phyloP scores from a whole-genome alignment of 2,329 filamentous ascomycete genomes.

The Penicillium palitans region DNA sequence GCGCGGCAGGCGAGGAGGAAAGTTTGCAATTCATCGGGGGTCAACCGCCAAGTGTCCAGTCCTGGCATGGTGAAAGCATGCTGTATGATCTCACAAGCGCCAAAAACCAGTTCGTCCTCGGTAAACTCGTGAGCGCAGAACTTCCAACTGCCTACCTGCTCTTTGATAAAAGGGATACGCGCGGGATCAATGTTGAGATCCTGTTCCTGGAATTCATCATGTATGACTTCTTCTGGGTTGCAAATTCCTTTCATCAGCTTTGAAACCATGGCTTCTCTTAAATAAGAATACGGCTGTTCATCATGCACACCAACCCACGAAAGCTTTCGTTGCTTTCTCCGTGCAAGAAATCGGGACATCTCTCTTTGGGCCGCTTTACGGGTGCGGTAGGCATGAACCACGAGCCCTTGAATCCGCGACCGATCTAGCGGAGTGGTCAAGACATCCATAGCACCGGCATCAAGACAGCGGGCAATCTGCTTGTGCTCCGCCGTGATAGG shows the following conservation, averaged over 20 bases:
- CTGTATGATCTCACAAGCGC: conserved; percentile 82
- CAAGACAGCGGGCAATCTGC: conserved; percentile 70
- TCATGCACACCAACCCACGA: conserved; percentile 90
- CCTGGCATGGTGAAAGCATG: conserved; percentile 82
- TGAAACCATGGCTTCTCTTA: conserved; percentile 89
- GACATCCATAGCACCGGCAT: conserved; percentile 84
- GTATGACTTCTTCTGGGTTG: conserved; percentile 64
- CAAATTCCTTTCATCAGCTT: conserved; percentile 88
- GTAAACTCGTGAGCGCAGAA: conserved; percentile 88
- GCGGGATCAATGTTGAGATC: conserved; percentile 68
- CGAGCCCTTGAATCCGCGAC: conserved; percentile 71
- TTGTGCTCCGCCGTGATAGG: conserved; percentile 48
- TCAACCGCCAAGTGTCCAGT: conserved; percentile 75
- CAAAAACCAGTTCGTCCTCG: conserved; percentile 87
- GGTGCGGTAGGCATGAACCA: conserved; percentile 79
- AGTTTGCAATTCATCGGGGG: conserved; percentile 77
- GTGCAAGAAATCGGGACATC: conserved; percentile 68
- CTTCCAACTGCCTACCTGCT: conserved; percentile 74
- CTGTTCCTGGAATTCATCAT: conserved; percentile 60
- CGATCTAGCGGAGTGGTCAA: conserved; percentile 75
- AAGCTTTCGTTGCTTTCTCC: conserved; percentile 74
- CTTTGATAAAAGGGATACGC: conserved; percentile 65
- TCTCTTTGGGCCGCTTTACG: conserved; percentile 74
- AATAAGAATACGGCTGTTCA: conserved; percentile 81
- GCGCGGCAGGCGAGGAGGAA: conserved; percentile 86